Percentiles rank a stretch among this genome's conserved stretches.
These are phyloP conservation scores for Tilletia caries DNA, from an alignment of 1,284 basidiomycete species.

Conservation along the genomic window DNA sequence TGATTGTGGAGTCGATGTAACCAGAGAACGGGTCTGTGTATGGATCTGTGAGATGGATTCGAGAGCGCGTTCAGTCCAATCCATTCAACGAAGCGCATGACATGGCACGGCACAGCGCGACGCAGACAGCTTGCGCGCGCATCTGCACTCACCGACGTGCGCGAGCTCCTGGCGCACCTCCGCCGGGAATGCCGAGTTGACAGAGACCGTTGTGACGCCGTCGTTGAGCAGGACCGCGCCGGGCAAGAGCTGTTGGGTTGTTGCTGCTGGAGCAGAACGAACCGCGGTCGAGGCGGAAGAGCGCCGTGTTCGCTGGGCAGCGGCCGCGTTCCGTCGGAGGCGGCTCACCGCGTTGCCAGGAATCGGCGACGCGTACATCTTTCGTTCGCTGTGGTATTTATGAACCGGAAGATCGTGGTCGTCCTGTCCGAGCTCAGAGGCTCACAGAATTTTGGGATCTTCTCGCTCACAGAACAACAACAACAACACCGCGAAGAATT, in stretches of 20 bases:
- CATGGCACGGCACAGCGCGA: background rate
- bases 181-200: slow-evolving; percentile 28
- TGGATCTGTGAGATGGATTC: slow-evolving; percentile 20
- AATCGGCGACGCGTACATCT: slow-evolving; percentile 7
- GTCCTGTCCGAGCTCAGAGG: too few species aligned
- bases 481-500: too few species aligned
- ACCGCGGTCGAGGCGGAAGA: background rate
- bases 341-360: background rate
- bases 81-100: too few species aligned
- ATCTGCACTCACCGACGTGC: slow-evolving; percentile 15
- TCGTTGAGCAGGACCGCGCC: slow-evolving; percentile 34
- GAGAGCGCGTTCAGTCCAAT: background rate
- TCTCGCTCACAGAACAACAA: too few species aligned
- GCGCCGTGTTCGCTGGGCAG: background rate
- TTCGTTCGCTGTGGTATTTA: too few species aligned
- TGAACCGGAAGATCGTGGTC: too few species aligned
- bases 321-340: background rate
- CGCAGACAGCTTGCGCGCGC: too few species aligned
- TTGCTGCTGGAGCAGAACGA: background rate
- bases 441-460: too few species aligned
- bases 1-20: slow-evolving; percentile 34
- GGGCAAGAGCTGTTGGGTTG: background rate
- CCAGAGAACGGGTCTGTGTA: slow-evolving; percentile 37
- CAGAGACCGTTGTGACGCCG: slow-evolving; percentile 32
- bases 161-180: slow-evolving; percentile 31